Conservation (phyloP, 192 early-diverging fungal species). For the Backusella liffmaniae region DNA sequence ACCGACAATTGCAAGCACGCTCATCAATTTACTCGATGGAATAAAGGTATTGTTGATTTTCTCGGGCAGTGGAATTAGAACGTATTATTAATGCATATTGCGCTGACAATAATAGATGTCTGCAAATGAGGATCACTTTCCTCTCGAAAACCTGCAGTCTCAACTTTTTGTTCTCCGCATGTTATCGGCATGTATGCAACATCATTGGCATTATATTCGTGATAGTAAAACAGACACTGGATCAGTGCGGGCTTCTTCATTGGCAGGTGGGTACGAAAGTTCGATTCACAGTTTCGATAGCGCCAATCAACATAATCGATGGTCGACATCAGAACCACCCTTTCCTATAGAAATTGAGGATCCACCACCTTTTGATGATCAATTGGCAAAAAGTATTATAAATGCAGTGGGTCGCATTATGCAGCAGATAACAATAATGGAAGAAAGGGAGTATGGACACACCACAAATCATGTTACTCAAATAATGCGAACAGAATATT, state of each 20-base stretch:
- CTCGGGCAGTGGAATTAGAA: no score
- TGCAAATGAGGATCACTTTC: constrained; percentile 53
- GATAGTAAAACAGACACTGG: constrained; percentile 37
- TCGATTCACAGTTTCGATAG: constrained; percentile 24
- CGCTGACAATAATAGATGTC: constrained; percentile 25
- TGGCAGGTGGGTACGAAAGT: background rate
- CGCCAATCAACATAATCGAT: constrained; percentile 10
- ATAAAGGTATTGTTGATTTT: constrained; percentile 47
- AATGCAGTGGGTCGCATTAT: constrained; percentile 62
- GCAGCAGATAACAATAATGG: constrained; percentile 49
- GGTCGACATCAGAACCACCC: constrained; percentile 16
- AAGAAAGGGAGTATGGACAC: constrained; percentile 43
- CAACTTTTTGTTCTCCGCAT: constrained; percentile 84
- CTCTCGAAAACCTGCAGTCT: constrained; percentile 75
- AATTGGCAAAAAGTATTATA: constrained; percentile 65
- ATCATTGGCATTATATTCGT: constrained; percentile 78
- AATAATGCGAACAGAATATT: constrained; percentile 33
- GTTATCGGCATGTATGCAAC: constrained; percentile 82
- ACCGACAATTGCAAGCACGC: constrained; percentile 61
- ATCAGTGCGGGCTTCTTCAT: constrained; percentile 8
- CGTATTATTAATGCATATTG: no score
- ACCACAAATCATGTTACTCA: constrained; percentile 29
- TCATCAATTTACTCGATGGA: constrained; percentile 74
- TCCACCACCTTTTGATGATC: constrained; percentile 76
- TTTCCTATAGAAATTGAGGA: constrained; percentile 47